Base-by-base conservation (phyloP, 2,329 filamentous ascomycete genomes). In the Botrytis pseudocinerea region DNA sequence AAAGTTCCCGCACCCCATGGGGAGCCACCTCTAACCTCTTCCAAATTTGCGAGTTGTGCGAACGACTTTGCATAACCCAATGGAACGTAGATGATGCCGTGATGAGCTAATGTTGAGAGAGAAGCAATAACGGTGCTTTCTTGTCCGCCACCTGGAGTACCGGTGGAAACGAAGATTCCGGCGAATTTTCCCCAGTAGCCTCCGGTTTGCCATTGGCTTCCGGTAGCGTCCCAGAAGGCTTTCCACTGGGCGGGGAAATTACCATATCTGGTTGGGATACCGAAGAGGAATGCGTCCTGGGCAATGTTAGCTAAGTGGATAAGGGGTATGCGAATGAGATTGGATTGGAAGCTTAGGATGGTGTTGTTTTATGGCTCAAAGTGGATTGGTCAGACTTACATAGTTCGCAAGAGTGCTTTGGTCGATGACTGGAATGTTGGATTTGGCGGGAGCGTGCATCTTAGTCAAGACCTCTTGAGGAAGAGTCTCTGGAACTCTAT, bases 191-290 rank as follows among this genome's bases (percentile, higher is more conserved):
- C 95, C 84, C 87, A 90, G 87, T 88, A 95, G 78, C 86, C 90
- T 76, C 95, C 95, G 22, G 84, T 83, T 75, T 87, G 84, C 96
- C 96, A 98, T 83, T 96, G 92, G 78, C 88, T 87, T 80, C 95
- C 95, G 38, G 94, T 95, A 84, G 89, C 88, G 87, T 99, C 96
- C 93, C 94, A 87, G 94, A 95, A 81, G 4, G 79, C 84, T 87
- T 96, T 98, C 93, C 93, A 98, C 85, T 99, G 96, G 28, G 92
- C 93, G 66, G 95, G 95, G 88, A 97, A 97, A 90, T 97, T 98
- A 80, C 96, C 96, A 85, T 93, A 99, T 78, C 96, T 90, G 69
- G 96, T 99, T 74, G 96, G 96, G 82, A 98, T 96, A 78, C 96
- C 96, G 80, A 98, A 88, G 76, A 99, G 91, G 86, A 98, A 91